Percentiles rank a stretch among this genome's conserved stretches.
These are phyloP conservation scores for Colletotrichum gigasporum DNA, from an alignment of 2,329 filamentous ascomycete genomes.

Conservation along the genomic window DNA sequence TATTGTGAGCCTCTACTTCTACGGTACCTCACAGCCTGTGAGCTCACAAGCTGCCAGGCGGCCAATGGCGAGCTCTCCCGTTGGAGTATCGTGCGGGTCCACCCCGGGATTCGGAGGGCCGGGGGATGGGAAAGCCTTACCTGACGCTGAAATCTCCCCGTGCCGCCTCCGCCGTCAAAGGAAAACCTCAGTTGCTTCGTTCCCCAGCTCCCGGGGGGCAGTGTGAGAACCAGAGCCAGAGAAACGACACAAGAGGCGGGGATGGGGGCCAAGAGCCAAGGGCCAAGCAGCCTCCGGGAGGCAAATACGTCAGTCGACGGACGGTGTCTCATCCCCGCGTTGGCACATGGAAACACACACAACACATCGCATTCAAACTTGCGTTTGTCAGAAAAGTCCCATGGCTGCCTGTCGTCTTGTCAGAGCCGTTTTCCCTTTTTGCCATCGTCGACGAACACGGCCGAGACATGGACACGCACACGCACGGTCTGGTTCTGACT, in stretches of 20 bases:
- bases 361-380: neutral
- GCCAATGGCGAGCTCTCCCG: neutral
- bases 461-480: conserved; percentile 10
- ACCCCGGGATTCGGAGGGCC: conserved; percentile 1
- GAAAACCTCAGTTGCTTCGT: neutral
- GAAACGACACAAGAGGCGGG: neutral
- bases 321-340: conserved; percentile 14
- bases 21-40: too few species aligned
- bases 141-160: conserved; percentile 10
- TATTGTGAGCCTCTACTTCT: too few species aligned
- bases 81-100: neutral
- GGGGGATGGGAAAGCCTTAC: conserved; percentile 7
- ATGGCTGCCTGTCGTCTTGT: conserved; percentile 14
- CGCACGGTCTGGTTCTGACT: neutral
- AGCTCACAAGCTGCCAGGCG: neutral
- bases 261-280: too few species aligned
- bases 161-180: conserved; percentile 8
- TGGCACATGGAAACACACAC: neutral
- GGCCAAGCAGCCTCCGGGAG: neutral
- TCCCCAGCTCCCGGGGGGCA: neutral
- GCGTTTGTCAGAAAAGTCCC: neutral
- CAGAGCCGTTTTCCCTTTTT: conserved; percentile 17
- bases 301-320: neutral
- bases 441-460: conserved; percentile 20
- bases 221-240: neutral